Base-by-base conservation (phyloP, 148 eudicot genomes). In the Spergularia bocconei region DNA sequence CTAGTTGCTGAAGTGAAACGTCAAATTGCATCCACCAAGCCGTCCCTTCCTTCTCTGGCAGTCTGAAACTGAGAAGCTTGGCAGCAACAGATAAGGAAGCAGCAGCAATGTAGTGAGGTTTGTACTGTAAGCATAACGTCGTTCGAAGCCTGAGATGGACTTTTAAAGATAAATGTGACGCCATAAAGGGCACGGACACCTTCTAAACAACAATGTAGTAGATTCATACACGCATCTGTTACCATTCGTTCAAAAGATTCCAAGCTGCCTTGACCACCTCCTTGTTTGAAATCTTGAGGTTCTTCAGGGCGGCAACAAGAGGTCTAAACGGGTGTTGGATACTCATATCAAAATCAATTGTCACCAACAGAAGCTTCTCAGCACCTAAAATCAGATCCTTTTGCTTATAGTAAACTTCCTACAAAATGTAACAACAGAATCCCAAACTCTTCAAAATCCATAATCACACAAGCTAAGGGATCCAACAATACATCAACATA, bases 1-100 rank as follows among this genome's bases (percentile, higher is more conserved):
- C 85, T 44, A 91, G 70, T 16, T 80, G 89, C 76, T 78, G 86
- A 3, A 91, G 93, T 68, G 89, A 78, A 21, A 91, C 90, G 56
- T 91, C 91, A 83, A 91, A 91, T 66, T 87, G 84, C 89, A 87
- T 84, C 97, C 93, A 87, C 97, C 97, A 91, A 63, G 80, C 82
- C 70, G 80, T 89, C 39, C 87, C 92, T 25, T 83, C 85, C 57
- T 65, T 65, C 7, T 70, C 72, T 41, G 97, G 89, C 77, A 91
- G 73, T 70, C 77, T 84, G 69, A 86, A 86, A 58, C 89, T 86
- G 70, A 60, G 84, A 76, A 77, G 74, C 85, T 83, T 88, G 74
- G 91, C 89, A 82, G 97, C 91, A 75, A 91, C 88, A 62, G 76
- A 89, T 73, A 89, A 54, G 16, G 97, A 85, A 57, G 85, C 91